phyloP scores from a whole-genome alignment of 2,329 filamentous ascomycete genomes.

The Talaromyces pinophilus region DNA sequence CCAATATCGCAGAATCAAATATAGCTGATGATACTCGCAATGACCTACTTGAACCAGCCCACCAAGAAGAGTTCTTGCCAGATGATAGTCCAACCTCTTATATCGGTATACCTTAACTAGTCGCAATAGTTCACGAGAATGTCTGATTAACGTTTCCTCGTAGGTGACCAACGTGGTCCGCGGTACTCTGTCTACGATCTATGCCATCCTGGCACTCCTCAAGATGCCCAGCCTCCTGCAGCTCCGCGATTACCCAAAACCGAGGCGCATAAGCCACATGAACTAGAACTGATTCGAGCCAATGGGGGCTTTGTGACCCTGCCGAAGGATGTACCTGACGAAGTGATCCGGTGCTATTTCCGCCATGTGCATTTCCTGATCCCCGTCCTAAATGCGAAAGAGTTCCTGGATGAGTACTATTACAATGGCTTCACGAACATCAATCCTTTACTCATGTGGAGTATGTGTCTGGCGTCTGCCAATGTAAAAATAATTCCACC shows the following conservation, averaged over 20 bases:
- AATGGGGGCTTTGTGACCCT: background rate
- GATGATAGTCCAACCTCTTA: background rate
- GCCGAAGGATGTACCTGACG: background rate
- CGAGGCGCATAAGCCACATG: background rate
- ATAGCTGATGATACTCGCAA: background rate
- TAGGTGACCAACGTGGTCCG: conserved; percentile 11
- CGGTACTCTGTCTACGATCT: conserved; percentile 17
- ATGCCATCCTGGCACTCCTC: conserved; percentile 10
- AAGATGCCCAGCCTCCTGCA: background rate
- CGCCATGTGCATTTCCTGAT: background rate
- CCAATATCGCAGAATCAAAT: background rate
- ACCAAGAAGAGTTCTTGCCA: background rate
- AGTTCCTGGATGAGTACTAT: background rate
- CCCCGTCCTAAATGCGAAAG: background rate
- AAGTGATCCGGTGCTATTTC: background rate
- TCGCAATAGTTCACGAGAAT: background rate
- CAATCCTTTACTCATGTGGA: background rate
- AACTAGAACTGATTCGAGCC: background rate
- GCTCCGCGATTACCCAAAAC: background rate
- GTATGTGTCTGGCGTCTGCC: background rate
- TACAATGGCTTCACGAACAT: background rate
- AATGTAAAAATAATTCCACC: background rate
- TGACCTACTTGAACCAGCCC: background rate
- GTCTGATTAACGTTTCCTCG: background rate
- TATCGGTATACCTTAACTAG: background rate